Evolutionary conservation across 371 early-diverging fungal species (phyloP).

Genomic region (Apophysomyces elegans): DNA sequence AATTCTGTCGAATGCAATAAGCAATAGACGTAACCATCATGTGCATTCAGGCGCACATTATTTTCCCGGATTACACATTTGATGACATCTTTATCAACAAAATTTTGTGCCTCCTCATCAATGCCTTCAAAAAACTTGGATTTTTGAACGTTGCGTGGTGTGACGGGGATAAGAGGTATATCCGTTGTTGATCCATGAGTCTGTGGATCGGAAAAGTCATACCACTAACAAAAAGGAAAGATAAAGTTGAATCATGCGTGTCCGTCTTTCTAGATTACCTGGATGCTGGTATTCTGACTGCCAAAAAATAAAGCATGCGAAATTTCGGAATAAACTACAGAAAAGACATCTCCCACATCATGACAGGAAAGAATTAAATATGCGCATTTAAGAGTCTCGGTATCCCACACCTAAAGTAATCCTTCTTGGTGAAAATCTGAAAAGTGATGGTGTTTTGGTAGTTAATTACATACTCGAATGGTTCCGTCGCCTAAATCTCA

Average conservation of each 20-base stretch:
- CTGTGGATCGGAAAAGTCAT: conserved; percentile 59
- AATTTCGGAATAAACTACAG: conserved; percentile 62
- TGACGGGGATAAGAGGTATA: conserved; percentile 38
- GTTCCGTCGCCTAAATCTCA: conserved; percentile 64
- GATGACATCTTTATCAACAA: conserved; percentile 43
- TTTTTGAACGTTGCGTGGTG: conserved; percentile 38
- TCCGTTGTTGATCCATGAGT: conserved; percentile 46
- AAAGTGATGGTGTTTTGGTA: not conserved
- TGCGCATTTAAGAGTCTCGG: conserved; percentile 59
- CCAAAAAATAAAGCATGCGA: conserved; percentile 70
- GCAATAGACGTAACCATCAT: conserved; percentile 80
- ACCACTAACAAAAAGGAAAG: conserved; percentile 47
- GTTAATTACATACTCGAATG: conserved; percentile 50
- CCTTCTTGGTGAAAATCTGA: too few relatives aligned
- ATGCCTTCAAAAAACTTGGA: conserved; percentile 44
- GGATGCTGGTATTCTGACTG: conserved; percentile 84
- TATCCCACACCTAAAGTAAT: conserved; percentile 66
- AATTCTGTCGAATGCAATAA: conserved; percentile 56
- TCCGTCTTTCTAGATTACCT: conserved; percentile 43
- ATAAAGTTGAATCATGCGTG: not conserved
- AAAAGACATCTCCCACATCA: conserved; percentile 80
- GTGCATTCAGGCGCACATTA: conserved; percentile 67
- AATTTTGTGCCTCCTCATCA: conserved; percentile 23
- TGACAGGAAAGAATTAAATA: conserved; percentile 74
- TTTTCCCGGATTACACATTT: conserved; percentile 61